Conservation (phyloP, 208 protist species). For the Wallacemonas sp. region DNA sequence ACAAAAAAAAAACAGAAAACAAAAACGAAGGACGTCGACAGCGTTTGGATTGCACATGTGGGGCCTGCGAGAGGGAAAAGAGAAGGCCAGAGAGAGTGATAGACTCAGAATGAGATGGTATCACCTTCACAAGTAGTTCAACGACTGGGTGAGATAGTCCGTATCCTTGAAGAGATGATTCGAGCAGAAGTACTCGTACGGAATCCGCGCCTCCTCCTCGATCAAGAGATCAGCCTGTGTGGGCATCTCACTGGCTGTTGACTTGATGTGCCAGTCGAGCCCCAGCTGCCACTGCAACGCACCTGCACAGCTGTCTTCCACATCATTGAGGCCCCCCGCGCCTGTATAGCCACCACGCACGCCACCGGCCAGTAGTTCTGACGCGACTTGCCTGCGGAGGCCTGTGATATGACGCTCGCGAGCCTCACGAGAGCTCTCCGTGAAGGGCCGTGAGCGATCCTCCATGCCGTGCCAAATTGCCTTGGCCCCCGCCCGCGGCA, state of each 20-base stretch:
- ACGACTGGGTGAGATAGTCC: conserved; percentile 6
- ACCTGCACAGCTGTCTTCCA: background rate
- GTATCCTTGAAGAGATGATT: conserved; percentile 14
- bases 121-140: too few species aligned
- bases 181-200: conserved; percentile 15
- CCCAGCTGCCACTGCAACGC: background rate
- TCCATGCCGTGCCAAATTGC: background rate
- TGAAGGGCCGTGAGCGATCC: background rate
- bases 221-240: background rate
- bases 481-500: background rate
- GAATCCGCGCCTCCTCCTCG: conserved; percentile 6
- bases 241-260: too few species aligned
- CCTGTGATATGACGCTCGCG: background rate
- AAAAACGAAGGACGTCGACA: background rate
- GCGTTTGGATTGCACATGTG: too few species aligned
- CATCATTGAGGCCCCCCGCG: background rate
- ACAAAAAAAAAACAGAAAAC: background rate
- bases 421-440: background rate
- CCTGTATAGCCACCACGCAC: conserved; percentile 9
- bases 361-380: background rate
- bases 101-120: too few species aligned
- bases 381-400: conserved; percentile 1
- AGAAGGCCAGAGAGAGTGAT: background rate
- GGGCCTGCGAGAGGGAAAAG: too few species aligned
- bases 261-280: background rate